Conservation (phyloP, 352 stramenopile species). For the Blastocystis sp. region DNA sequence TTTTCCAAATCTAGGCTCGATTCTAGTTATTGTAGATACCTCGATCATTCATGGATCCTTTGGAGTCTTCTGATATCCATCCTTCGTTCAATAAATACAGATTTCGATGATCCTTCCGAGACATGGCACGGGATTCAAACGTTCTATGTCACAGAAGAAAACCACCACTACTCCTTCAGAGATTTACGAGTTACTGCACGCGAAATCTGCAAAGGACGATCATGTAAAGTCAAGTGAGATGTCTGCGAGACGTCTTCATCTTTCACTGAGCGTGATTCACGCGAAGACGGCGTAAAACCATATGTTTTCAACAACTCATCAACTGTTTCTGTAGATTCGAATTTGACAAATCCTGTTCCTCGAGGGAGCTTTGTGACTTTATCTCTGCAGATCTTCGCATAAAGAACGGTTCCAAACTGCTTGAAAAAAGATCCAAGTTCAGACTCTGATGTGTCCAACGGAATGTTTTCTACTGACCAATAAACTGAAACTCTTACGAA, state of each 20-base stretch:
- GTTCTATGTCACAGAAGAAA: background rate
- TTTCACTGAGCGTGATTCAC: background rate
- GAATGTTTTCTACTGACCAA: background rate
- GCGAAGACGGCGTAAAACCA: background rate
- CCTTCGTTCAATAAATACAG: conserved; percentile 88
- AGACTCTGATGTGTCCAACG: background rate
- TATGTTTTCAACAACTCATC: background rate
- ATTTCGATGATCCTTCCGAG: conserved; percentile 86
- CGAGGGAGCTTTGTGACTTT: background rate
- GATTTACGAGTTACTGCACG: background rate
- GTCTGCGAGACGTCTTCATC: background rate
- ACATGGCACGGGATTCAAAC: conserved; percentile 64
- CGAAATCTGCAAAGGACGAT: background rate
- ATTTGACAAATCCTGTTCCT: conserved; percentile 42
- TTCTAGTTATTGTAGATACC: conserved; percentile 61
- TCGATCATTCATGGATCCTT: conserved; percentile 63
- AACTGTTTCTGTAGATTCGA: background rate
- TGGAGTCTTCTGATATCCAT: conserved; percentile 71
- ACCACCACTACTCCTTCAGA: background rate
- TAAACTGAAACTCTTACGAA: background rate
- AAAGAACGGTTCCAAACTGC: background rate
- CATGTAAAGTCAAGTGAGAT: background rate
- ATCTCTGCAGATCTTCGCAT: background rate
- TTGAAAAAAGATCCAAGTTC: conserved; percentile 24
- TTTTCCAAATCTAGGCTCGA: conserved; percentile 81